Percentiles rank a stretch among this genome's conserved stretches.
Conservation (phyloP, 2,329 filamentous ascomycete species). For the Alternaria triticimaculans region DNA sequence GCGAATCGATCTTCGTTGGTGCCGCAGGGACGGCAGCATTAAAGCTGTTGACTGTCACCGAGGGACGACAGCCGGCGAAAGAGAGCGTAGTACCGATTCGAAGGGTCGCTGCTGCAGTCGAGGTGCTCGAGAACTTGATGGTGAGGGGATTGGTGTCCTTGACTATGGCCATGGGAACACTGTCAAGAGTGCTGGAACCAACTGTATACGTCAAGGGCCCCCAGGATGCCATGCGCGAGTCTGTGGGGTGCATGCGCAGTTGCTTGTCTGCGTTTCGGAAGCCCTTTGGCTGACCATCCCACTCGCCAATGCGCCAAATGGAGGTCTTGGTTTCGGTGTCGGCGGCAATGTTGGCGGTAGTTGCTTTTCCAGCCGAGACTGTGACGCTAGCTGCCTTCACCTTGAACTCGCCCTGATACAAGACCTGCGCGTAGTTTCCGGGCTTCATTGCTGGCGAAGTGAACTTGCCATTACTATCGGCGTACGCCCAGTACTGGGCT, state of each 20-base stretch:
- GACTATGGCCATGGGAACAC: conserved; percentile 72
- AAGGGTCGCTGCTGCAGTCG: conserved; percentile 63
- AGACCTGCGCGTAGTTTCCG: conserved; percentile 71
- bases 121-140: conserved; percentile 64
- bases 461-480: conserved; percentile 62
- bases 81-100: conserved; percentile 70
- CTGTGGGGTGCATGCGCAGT: conserved; percentile 72
- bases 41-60: conserved; percentile 64
- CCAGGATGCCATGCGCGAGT: conserved; percentile 69
- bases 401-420: conserved; percentile 66
- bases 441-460: conserved; percentile 71
- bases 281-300: conserved; percentile 65
- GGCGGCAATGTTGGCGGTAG: conserved; percentile 60
- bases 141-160: conserved; percentile 66
- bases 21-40: conserved; percentile 57
- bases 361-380: conserved; percentile 59
- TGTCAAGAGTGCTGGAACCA: conserved; percentile 58
- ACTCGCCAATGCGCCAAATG: conserved; percentile 70
- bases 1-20: conserved; percentile 68
- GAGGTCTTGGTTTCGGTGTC: conserved; percentile 57
- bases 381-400: conserved; percentile 56
- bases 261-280: conserved; percentile 73
- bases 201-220: conserved; percentile 67
- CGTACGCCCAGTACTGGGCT: conserved; percentile 71
- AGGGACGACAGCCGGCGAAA: conserved; percentile 66